Percentiles rank a stretch among this genome's conserved stretches.
Conservation (phyloP, 2,329 filamentous ascomycete species). For the Arthroderma sp. region DNA sequence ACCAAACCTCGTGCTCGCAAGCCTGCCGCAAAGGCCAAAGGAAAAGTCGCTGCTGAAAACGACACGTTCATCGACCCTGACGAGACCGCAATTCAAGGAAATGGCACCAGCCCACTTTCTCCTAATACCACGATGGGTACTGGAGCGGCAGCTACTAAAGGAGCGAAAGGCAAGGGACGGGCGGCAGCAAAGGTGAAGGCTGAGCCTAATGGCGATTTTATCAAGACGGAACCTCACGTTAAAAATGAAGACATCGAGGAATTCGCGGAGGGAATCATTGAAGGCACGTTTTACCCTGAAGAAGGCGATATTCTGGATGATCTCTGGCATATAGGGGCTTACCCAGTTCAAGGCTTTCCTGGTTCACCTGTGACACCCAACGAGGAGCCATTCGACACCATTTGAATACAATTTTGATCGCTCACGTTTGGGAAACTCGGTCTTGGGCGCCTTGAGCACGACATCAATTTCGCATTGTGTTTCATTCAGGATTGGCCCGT, state of each 20-base stretch:
- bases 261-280: constrained; percentile 8
- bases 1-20: constrained; percentile 9
- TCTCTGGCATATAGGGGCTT: not conserved
- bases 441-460: no score
- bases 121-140: not conserved
- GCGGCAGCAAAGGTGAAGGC: not conserved
- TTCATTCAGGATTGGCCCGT: no score
- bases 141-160: not conserved
- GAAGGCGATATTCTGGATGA: not conserved
- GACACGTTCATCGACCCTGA: no score
- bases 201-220: not conserved
- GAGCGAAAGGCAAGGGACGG: constrained; percentile 1
- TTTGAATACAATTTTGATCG: no score
- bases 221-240: not conserved
- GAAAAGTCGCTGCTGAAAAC: not conserved
- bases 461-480: no score
- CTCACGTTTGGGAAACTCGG: no score
- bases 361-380: no score
- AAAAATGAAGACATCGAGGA: constrained; percentile 1
- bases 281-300: constrained; percentile 7
- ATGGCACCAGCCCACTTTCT: not conserved
- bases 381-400: no score
- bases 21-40: constrained; percentile 8
- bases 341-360: not conserved
- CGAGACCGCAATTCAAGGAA: not conserved